phyloP scores from a whole-genome alignment of 2,329 filamentous ascomycete species.

The Arthrocladium fulminans region DNA sequence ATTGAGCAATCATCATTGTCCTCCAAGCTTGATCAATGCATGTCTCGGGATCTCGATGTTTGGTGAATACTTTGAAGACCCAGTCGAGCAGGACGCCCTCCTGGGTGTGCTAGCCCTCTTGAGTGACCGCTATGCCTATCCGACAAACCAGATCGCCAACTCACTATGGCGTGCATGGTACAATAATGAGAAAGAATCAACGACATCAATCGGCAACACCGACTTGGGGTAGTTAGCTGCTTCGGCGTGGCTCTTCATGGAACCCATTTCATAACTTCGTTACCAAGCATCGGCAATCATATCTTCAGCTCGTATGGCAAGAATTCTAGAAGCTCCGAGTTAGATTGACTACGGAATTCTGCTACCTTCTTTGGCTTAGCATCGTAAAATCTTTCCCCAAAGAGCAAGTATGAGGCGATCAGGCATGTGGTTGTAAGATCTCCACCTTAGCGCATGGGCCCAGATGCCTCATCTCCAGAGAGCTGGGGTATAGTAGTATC shows the following conservation, averaged over 20 bases:
- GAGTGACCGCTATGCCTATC: constrained; percentile 43
- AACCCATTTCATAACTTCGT: too few relatives aligned
- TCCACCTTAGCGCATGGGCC: not conserved
- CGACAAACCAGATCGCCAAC: constrained; percentile 40
- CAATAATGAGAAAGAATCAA: not conserved
- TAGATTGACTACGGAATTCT: too few relatives aligned
- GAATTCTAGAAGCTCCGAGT: too few relatives aligned
- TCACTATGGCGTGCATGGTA: constrained; percentile 42
- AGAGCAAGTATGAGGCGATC: too few relatives aligned
- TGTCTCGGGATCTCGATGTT: constrained; percentile 28
- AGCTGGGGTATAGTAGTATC: constrained; percentile 1
- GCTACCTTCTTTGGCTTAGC: too few relatives aligned
- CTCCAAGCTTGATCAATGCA: constrained; percentile 46
- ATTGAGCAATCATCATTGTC: constrained; percentile 46
- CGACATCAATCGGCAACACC: not conserved
- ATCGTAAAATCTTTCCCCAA: too few relatives aligned
- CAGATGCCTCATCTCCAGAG: not conserved
- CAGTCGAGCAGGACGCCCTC: constrained; percentile 25
- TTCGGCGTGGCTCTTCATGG: too few relatives aligned
- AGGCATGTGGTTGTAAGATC: too few relatives aligned
- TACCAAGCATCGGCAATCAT: too few relatives aligned
- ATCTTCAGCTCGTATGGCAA: too few relatives aligned
- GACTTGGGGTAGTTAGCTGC: not conserved
- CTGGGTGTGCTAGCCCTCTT: constrained; percentile 34
- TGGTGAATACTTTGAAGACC: constrained; percentile 27